Percentiles rank a stretch among this genome's conserved stretches.
These are phyloP conservation scores for Eucalyptus marginata DNA, from an alignment of 345 rosid genomes.

Conservation along the genomic window DNA sequence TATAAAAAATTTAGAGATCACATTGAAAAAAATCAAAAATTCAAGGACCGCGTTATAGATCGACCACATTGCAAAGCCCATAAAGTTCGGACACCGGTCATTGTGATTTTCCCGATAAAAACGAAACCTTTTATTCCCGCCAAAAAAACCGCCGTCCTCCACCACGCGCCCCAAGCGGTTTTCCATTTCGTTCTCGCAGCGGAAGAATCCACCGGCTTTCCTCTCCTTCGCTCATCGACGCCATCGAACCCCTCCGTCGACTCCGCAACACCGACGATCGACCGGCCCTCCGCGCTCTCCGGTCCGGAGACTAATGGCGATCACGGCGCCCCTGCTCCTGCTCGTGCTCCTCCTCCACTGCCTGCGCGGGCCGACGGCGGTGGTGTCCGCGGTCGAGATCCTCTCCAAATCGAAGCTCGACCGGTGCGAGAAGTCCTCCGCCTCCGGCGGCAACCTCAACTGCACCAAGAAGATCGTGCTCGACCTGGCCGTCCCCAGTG, in stretches of 20 bases:
- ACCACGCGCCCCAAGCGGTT: neutral
- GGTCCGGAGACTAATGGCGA: neutral
- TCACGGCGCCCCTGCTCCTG: neutral
- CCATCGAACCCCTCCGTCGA: neutral
- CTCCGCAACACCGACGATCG: neutral
- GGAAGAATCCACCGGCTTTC: neutral
- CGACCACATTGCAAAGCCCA: too few species aligned
- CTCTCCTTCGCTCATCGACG: neutral
- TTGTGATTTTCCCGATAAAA: too few species aligned
- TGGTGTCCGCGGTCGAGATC: conserved; percentile 20
- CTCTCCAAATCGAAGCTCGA: conserved; percentile 65
- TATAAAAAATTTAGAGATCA: fast-evolving
- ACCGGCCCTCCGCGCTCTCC: neutral
- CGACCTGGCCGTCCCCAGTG: conserved; percentile 60
- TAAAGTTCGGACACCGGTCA: too few species aligned
- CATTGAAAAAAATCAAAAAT: too few species aligned
- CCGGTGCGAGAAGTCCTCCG: conserved; percentile 36
- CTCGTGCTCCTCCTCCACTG: neutral
- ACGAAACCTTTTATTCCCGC: neutral
- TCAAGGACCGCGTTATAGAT: fast-evolving
- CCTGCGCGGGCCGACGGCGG: neutral
- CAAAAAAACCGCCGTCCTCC: neutral
- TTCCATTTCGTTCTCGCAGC: neutral
- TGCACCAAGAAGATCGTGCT: conserved; percentile 50
- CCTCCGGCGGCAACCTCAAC: conserved; percentile 13